These are phyloP conservation scores for Acanthochlamys bracteata DNA, from an alignment of 106 monocot genomes.

Conservation along the genomic window DNA sequence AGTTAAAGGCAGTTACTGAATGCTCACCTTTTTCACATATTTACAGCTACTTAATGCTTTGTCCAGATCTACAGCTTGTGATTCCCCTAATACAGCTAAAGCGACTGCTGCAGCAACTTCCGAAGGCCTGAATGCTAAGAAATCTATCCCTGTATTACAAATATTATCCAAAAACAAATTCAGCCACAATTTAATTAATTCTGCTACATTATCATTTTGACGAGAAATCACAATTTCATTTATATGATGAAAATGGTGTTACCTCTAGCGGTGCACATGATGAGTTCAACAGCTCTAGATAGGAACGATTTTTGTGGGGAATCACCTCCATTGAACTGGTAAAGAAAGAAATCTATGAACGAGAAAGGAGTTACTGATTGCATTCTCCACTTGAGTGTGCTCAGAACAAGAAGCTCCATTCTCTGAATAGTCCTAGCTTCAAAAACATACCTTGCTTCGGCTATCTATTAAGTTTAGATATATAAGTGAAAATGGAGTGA, in stretches of 20 bases:
- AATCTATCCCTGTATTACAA: constrained; percentile 53
- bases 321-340: constrained; percentile 41
- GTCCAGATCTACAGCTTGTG: constrained; percentile 29
- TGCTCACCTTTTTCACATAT: constrained; percentile 42
- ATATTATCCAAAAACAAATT: background rate
- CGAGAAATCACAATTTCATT: too few relatives aligned
- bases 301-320: constrained; percentile 22
- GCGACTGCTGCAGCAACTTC: constrained; percentile 75
- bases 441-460: constrained; percentile 59
- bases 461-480: constrained; percentile 32
- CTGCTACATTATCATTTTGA: background rate
- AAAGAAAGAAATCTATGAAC: constrained; percentile 80
- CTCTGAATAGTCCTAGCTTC: constrained; percentile 87
- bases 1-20: background rate
- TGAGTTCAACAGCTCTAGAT: constrained; percentile 41
- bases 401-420: constrained; percentile 92
- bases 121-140: constrained; percentile 65
- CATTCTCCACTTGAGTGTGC: constrained; percentile 93
- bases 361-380: constrained; percentile 89
- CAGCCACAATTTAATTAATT: background rate
- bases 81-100: constrained; percentile 22
- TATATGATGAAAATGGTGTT: too few relatives aligned
- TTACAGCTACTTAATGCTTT: constrained; percentile 27
- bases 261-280: constrained; percentile 59
- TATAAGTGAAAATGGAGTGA: too few relatives aligned